phyloP scores from a whole-genome alignment of 257 asterid species.

The Cordia subcordata region DNA sequence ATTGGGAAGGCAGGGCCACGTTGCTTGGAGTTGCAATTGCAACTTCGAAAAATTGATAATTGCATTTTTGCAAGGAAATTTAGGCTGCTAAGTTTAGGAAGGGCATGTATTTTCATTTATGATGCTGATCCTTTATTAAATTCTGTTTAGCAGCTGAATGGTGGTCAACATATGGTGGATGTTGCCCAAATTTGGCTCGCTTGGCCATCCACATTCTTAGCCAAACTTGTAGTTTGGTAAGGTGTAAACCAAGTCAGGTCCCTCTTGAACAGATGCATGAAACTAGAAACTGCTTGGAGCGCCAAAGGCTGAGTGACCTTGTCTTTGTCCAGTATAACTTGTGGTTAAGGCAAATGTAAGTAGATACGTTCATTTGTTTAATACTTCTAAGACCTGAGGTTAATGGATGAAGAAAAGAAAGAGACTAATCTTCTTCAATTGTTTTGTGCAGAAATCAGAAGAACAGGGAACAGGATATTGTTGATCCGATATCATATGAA shows the following conservation, averaged over 20 bases:
- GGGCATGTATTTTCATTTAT: no score
- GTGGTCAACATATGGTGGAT: constrained; percentile 94
- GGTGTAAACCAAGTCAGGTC: constrained; percentile 39
- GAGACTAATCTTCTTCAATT: constrained; percentile 13
- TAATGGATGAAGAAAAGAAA: constrained; percentile 6
- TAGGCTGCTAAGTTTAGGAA: no score
- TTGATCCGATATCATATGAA: constrained; percentile 70
- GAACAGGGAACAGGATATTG: constrained; percentile 36
- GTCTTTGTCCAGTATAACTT: constrained; percentile 73
- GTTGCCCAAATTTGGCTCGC: constrained; percentile 87
- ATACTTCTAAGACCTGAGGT: not conserved
- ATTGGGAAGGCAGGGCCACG: no score
- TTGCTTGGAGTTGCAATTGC: no score
- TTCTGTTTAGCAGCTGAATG: constrained; percentile 62
- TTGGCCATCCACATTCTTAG: constrained; percentile 80
- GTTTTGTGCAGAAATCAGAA: constrained; percentile 31
- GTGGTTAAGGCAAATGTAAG: constrained; percentile 75
- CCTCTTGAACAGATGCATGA: constrained; percentile 60
- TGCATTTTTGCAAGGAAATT: no score
- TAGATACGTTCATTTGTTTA: constrained; percentile 6
- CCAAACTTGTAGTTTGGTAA: constrained; percentile 82
- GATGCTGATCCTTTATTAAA: constrained; percentile 3
- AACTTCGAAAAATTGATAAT: no score
- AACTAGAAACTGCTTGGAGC: constrained; percentile 71
- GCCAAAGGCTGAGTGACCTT: constrained; percentile 72